Evolutionary conservation across 2,329 filamentous ascomycete species (phyloP), one percentile per base, ranked within the genome.

Genomic region (Diatrype stigma): DNA sequence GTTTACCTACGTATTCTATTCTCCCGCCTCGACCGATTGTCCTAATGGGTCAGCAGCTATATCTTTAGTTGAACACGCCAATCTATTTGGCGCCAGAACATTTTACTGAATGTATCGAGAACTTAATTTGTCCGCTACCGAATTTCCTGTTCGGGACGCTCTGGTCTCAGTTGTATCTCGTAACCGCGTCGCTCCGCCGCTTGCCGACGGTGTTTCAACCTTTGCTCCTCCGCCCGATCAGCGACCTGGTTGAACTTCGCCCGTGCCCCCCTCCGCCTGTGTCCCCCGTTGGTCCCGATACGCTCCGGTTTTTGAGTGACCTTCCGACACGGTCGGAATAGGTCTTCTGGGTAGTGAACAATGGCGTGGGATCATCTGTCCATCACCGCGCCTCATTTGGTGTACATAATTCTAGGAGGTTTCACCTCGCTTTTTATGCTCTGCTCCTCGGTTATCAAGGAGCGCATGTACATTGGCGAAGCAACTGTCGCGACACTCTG

Each of bases 381-480:
- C 55, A 86, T 97, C 75, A 96, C 95, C 73, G 89, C 87, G 78
- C 90, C 94, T 64, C 94, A 99, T 78, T 73, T 97, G 89, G 94
- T 96, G 59, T 99, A 99, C 73, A 90, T 97, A 73, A 96, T 99
- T 73, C 78, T 99, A 51, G 94, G 94, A 64, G 94, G 93, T 69
- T 99, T 99, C 76, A 99, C 94, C 60, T 91, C 88, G 54, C 77
- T 99, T 63, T 99, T 99, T 76, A 99, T 99, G 94, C 79, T 99
- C 53, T 96, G 91, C 71, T 99, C 94, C 53, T 90, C 95, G 50
- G 85, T 97, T 66, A 96, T 99, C 75, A 99, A 99, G 78, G 94
- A 99, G 78, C 89, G 89, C 69, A 81, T 97, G 66, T 99, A 99
- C 75, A 99, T 99, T 69, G 94, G 94, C 67, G 94, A 99, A 79